Base-by-base conservation (phyloP, 805 yeast species). In the Wickerhamomyces queroliae region DNA sequence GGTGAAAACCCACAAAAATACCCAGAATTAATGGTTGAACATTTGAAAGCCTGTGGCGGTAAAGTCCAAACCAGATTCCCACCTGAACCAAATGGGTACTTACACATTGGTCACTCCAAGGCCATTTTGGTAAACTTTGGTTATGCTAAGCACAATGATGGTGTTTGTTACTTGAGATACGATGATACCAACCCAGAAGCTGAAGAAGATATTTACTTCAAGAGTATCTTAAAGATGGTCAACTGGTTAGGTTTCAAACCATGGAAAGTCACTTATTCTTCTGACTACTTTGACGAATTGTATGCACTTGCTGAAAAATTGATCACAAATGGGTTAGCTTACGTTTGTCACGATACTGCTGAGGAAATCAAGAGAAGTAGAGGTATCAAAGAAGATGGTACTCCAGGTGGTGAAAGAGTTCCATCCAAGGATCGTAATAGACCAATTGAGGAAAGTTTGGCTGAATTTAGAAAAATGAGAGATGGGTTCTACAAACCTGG, bases 101-200 rank as follows among this genome's bases (percentile, higher is more conserved):
- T 93, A 57, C 99, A 93, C 62, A 91, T 93, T 62, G 99, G 99
- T 33, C 99, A 93, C 59, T 84, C 96, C 31, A 93, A 93, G 66
- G 99, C 99, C 38, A 91, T 93, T 59, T 85, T 93, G 78, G 96
- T 91, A 39, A 90, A 93, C 62, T 93, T 93, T 63, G 99, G 99
- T n/a, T 93, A 72, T 62, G 99, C 99, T 30, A 82, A 84, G 58
- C 83, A 69, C 65, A 72, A 89, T 61, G 74, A 77, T 45, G 99
- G 99, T 47, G 71, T 76, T 38, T 93, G 99, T 63, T 88, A 89
- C 60, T 73, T 93, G 61, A 77, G 99, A 62, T 93, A 79, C 54
- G 99, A 93, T 63, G 99, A 93, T 60, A 93, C 99, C 25, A 93
- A 93, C 57, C 99, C 99, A 2, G 99, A 93, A 65, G 96, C 97